Conservation (phyloP, 2,329 filamentous ascomycete genomes). For the Penicillium sp. region DNA sequence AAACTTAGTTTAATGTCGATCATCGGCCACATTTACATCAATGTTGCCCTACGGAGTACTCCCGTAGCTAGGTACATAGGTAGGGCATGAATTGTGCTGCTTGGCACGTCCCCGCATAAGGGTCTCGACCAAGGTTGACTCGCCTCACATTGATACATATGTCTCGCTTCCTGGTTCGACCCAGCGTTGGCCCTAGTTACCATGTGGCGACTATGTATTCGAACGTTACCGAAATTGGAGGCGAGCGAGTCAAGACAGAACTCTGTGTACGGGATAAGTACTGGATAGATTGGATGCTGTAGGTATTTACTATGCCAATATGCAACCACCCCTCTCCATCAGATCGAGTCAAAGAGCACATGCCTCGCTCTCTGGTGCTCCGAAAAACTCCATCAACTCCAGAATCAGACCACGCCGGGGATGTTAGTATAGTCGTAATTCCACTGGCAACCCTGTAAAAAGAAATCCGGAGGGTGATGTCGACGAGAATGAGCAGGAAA, state of each 20-base stretch:
- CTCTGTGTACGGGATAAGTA: neutral
- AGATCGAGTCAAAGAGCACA: neutral
- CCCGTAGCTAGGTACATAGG: too few species aligned
- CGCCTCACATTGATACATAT: neutral
- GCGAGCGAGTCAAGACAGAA: neutral
- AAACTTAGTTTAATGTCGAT: neutral
- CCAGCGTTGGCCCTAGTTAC: neutral
- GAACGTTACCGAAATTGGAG: neutral
- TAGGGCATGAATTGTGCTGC: neutral
- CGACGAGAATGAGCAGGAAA: neutral
- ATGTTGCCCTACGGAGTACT: neutral
- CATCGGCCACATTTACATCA: neutral
- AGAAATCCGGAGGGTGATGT: neutral
- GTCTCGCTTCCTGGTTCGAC: neutral
- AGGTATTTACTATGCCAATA: slow-evolving; percentile 1
- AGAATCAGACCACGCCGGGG: slow-evolving; percentile 3
- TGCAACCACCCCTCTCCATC: neutral
- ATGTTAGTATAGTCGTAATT: slow-evolving; percentile 16
- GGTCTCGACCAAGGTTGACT: neutral
- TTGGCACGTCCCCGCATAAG: neutral
- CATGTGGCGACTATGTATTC: slow-evolving; percentile 8
- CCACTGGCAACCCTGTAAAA: neutral
- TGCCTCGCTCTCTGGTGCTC: neutral
- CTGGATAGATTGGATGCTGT: neutral
- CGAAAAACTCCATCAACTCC: neutral